Evolutionary conservation across 495 filamentous ascomycete genomes (phyloP).

Genomic region (Aspergillus kassunensis): DNA sequence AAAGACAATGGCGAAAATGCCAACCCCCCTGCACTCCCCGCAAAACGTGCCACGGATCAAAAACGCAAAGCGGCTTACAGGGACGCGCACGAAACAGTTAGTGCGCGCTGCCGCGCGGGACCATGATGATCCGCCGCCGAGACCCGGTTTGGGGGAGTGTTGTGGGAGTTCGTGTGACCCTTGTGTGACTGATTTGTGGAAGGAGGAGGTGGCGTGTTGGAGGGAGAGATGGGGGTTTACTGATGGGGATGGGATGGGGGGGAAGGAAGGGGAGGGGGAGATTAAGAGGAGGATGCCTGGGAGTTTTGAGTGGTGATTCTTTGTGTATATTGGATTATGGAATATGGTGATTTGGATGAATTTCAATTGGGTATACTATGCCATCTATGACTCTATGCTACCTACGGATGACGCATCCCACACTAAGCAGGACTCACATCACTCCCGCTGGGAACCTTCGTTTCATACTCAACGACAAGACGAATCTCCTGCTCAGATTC

Average conservation of each 20-base stretch:
- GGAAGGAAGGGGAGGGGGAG: constrained; percentile 6
- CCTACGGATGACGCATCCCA: no score
- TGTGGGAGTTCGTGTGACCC: constrained; percentile 44
- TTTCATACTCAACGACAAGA: constrained; percentile 61
- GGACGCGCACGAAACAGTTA: constrained; percentile 38
- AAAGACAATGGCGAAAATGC: background rate
- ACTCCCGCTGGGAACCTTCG: constrained; percentile 23
- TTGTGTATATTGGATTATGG: no score
- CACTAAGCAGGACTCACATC: constrained; percentile 7
- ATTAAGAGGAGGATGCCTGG: constrained; percentile 24
- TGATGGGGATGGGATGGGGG: constrained; percentile 17
- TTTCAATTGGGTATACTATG: no score
- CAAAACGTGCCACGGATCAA: constrained; percentile 28
- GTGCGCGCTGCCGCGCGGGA: constrained; percentile 31
- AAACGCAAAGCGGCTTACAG: constrained; percentile 29
- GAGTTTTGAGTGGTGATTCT: constrained; percentile 24
- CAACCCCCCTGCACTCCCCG: constrained; percentile 24
- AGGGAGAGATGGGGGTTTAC: constrained; percentile 36
- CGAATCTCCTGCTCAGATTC: constrained; percentile 53
- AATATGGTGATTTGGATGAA: background rate
- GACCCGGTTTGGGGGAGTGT: constrained; percentile 34
- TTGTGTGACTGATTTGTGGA: constrained; percentile 40
- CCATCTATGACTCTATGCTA: no score
- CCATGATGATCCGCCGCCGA: constrained; percentile 35
- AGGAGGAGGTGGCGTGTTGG: constrained; percentile 37